Conservation (phyloP, 305 asterid genomes). For the Lippia alba region DNA sequence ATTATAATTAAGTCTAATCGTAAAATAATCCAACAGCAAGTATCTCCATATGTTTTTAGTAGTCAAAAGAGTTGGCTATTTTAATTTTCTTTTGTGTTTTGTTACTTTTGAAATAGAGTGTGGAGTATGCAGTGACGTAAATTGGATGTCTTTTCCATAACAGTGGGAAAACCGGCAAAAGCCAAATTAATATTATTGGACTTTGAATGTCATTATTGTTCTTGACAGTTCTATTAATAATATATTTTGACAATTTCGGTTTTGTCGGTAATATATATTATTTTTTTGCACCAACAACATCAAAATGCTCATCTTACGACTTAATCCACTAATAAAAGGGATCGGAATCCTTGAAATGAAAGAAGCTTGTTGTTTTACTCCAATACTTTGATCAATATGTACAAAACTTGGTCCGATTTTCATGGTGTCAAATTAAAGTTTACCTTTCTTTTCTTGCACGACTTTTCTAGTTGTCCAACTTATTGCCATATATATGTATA, state of each 20-base stretch:
- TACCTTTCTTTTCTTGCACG: slow-evolving; percentile 28
- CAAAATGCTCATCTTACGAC: too few relatives aligned
- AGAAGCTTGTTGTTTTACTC: neutral
- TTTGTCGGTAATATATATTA: neutral
- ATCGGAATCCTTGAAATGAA: neutral
- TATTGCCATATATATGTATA: neutral
- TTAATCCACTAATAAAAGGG: neutral
- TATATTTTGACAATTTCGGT: slow-evolving; percentile 1
- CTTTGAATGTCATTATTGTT: neutral
- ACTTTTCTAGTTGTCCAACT: neutral
- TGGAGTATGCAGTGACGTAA: slow-evolving; percentile 49
- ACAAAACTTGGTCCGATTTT: neutral
- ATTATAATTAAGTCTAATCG: too few relatives aligned
- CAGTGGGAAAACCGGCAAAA: slow-evolving; percentile 9
- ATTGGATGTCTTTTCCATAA: slow-evolving; percentile 7
- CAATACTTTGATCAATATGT: neutral
- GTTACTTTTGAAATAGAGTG: slow-evolving; percentile 16
- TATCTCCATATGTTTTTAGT: too few relatives aligned
- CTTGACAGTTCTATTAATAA: too few relatives aligned
- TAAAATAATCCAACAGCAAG: too few relatives aligned
- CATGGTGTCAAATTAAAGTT: neutral
- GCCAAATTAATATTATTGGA: neutral
- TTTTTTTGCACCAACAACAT: neutral
- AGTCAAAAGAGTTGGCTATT: neutral
- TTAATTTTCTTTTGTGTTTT: neutral